These are phyloP conservation scores for Conticribra guillardii DNA, from an alignment of 108 stramenopile genomes.

Conservation along the genomic window DNA sequence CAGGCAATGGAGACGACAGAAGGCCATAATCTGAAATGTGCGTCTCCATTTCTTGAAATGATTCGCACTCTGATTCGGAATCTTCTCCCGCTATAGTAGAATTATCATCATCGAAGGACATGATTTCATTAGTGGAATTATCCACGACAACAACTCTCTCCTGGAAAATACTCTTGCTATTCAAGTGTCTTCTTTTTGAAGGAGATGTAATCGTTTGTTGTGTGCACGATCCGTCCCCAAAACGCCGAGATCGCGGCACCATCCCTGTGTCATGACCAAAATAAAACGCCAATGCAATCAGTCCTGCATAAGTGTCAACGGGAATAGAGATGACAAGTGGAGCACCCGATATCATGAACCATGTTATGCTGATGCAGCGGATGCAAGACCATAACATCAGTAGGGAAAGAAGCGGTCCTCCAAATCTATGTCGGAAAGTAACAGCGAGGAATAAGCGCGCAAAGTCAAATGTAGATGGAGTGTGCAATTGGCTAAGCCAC, in stretches of 20 bases:
- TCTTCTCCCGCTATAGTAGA: constrained; percentile 46
- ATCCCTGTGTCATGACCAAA: constrained; percentile 38
- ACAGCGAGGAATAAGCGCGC: constrained; percentile 14
- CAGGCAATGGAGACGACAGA: constrained; percentile 75
- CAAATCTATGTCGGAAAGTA: constrained; percentile 29
- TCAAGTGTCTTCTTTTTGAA: background rate
- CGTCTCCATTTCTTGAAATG: constrained; percentile 11
- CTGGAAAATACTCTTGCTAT: background rate
- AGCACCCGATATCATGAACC: constrained; percentile 14
- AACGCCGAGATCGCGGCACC: too few species aligned
- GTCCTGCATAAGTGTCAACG: constrained; percentile 31
- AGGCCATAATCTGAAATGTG: constrained; percentile 11
- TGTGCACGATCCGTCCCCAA: too few species aligned
- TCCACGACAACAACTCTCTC: background rate
- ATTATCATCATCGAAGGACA: constrained; percentile 37
- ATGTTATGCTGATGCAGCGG: constrained; percentile 23
- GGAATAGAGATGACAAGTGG: constrained; percentile 20
- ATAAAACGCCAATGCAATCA: constrained; percentile 39
- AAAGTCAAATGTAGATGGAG: constrained; percentile 8
- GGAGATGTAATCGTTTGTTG: too few species aligned
- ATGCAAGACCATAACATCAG: constrained; percentile 15
- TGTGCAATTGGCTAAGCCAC: constrained; percentile 25
- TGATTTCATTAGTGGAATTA: constrained; percentile 5
- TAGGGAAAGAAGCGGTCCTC: constrained; percentile 29
- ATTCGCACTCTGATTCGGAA: constrained; percentile 47